phyloP scores from a whole-genome alignment of 2,329 filamentous ascomycete species.

The Macroventuria anomochaeta region DNA sequence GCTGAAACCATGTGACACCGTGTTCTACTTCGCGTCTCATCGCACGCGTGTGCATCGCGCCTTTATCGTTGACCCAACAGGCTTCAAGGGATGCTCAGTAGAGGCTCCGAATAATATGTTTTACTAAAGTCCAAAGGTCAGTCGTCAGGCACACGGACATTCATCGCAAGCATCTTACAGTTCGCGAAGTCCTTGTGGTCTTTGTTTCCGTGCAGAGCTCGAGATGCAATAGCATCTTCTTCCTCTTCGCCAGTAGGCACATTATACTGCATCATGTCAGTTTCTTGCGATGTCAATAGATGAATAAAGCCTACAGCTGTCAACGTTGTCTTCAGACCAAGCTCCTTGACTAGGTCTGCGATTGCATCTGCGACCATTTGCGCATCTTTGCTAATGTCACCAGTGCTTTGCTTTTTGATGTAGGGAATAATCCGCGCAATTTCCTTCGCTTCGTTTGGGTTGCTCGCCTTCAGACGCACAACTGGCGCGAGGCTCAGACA shows the following conservation, averaged over 20 bases:
- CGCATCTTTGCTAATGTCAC: conserved; percentile 54
- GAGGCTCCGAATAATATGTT: conserved; percentile 41
- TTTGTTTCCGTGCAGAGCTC: conserved; percentile 43
- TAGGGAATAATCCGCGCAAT: conserved; percentile 56
- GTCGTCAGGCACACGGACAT: not conserved
- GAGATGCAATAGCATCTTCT: conserved; percentile 45
- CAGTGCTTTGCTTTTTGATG: conserved; percentile 51
- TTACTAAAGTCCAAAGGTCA: conserved; percentile 31
- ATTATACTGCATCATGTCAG: conserved; percentile 40
- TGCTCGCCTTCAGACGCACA: conserved; percentile 59
- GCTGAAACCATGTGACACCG: conserved; percentile 10
- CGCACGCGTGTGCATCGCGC: not conserved
- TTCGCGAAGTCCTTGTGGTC: conserved; percentile 47
- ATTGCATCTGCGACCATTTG: conserved; percentile 55
- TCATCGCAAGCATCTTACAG: conserved; percentile 25
- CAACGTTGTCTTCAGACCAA: conserved; percentile 51
- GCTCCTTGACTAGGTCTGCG: conserved; percentile 51
- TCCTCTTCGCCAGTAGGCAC: conserved; percentile 46
- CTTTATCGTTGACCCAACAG: not conserved
- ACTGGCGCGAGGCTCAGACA: conserved; percentile 62
- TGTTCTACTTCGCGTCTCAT: not conserved
- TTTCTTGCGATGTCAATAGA: not conserved
- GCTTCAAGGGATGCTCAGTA: conserved; percentile 25
- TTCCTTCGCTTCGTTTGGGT: conserved; percentile 55
- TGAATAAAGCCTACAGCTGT: conserved; percentile 38